Conservation (phyloP, 257 asterid genomes). For the Phtheirospermum japonicum region DNA sequence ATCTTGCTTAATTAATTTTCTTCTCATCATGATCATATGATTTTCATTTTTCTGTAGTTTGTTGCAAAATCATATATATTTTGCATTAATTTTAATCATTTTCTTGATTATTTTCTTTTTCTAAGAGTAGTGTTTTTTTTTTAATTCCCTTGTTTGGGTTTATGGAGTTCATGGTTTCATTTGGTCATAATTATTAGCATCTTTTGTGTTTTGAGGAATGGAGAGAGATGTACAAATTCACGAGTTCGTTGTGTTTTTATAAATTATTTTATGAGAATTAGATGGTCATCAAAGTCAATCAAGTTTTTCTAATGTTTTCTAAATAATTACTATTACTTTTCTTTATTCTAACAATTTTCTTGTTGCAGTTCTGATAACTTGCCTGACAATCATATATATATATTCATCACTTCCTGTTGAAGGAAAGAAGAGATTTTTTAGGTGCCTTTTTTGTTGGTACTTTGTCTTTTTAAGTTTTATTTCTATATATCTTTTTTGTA, state of each 20-base stretch:
- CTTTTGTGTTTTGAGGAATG: conserved; percentile 31
- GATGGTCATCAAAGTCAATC: background rate
- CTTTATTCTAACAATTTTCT: background rate
- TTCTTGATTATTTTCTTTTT: conserved; percentile 18
- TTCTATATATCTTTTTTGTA: background rate
- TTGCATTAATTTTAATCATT: background rate
- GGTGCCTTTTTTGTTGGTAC: conserved; percentile 25
- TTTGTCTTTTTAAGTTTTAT: conserved; percentile 20
- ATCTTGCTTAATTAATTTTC: no score
- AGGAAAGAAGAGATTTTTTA: conserved; percentile 27
- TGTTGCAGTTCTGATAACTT: conserved; percentile 35
- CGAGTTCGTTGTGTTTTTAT: conserved; percentile 42
- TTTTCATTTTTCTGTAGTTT: no score
- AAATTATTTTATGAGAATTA: conserved; percentile 18
- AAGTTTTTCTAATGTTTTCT: no score
- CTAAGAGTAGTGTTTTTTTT: conserved; percentile 23
- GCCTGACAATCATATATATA: conserved; percentile 41
- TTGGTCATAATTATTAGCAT: conserved; percentile 10
- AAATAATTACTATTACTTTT: no score
- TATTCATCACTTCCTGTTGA: conserved; percentile 40
- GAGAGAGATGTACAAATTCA: conserved; percentile 46
- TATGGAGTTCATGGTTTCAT: no score
- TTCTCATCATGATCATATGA: no score
- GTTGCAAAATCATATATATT: no score
- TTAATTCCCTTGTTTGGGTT: conserved; percentile 23